phyloP scores from a whole-genome alignment of 352 stramenopile species.

The Pythium aristosporum region DNA sequence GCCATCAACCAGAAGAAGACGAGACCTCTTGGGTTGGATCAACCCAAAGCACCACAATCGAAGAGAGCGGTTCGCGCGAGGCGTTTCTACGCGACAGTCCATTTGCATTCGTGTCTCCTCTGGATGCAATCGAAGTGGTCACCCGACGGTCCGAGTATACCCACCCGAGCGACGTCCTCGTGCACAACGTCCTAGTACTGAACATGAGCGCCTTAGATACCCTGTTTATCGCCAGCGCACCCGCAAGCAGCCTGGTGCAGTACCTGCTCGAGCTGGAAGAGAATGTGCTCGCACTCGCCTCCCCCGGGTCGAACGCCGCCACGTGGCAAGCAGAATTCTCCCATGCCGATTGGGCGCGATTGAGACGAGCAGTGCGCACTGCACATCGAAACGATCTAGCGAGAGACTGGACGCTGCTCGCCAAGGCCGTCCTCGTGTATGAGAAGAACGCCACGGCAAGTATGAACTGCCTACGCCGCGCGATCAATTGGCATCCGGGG shows the following conservation, averaged over 20 bases:
- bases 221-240: neutral
- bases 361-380: conserved; percentile 10
- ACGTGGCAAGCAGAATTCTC: conserved; percentile 17
- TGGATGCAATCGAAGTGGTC: conserved; percentile 13
- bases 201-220: neutral
- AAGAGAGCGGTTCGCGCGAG: neutral
- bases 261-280: conserved; percentile 21
- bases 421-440: conserved; percentile 12
- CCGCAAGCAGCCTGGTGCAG: neutral
- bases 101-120: conserved; percentile 14
- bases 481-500: conserved; percentile 26
- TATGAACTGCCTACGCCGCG: conserved; percentile 33
- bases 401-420: conserved; percentile 24
- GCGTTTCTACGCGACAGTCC: conserved; percentile 4
- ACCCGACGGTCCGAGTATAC: neutral
- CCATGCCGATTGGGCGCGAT: conserved; percentile 20
- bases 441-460: conserved; percentile 14
- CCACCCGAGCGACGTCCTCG: neutral
- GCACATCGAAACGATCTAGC: conserved; percentile 17
- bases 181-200: neutral
- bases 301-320: conserved; percentile 1
- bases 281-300: conserved; percentile 6
- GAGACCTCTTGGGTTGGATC: neutral
- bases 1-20: neutral
- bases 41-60: neutral